Evolutionary conservation across 2,329 filamentous ascomycete genomes (phyloP).

Genomic region (Penicillium hordei): DNA sequence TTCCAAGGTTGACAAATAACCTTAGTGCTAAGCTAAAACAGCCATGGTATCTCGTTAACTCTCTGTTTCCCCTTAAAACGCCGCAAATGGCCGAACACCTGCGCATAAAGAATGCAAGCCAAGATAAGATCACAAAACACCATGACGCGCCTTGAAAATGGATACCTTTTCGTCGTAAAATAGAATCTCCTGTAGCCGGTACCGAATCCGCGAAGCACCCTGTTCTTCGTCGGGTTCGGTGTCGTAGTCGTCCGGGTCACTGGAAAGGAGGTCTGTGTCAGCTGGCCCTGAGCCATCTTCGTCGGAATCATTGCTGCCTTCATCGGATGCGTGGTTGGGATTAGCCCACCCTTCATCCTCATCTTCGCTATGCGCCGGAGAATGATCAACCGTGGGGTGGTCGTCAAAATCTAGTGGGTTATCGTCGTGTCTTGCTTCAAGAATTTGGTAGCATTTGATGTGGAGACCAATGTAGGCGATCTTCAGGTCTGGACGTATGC

Average conservation of each 20-base stretch:
- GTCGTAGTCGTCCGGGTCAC: constrained; percentile 48
- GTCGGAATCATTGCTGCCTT: constrained; percentile 38
- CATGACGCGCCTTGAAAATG: constrained; percentile 75
- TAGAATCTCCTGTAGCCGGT: constrained; percentile 73
- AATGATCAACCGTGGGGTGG: constrained; percentile 34
- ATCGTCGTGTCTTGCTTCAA: constrained; percentile 57
- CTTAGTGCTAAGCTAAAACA: not conserved
- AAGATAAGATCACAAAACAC: constrained; percentile 38
- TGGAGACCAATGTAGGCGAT: constrained; percentile 75
- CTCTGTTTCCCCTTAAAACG: constrained; percentile 1
- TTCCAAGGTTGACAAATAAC: not conserved
- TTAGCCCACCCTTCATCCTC: constrained; percentile 41
- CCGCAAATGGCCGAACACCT: not conserved
- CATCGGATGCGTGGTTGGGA: constrained; percentile 47
- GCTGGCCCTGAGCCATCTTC: constrained; percentile 25
- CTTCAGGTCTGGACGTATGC: constrained; percentile 71
- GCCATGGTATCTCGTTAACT: constrained; percentile 8
- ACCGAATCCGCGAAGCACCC: constrained; percentile 42
- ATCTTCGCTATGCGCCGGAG: constrained; percentile 41
- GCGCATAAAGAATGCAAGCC: constrained; percentile 2
- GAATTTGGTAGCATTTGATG: constrained; percentile 78
- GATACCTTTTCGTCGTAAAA: constrained; percentile 83
- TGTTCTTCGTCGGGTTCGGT: constrained; percentile 39
- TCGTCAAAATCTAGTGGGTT: constrained; percentile 36
- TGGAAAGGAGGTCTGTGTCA: constrained; percentile 25